Percentiles rank a stretch among this genome's conserved stretches.
Evolutionary conservation across 371 early-diverging fungal species (phyloP).

Genomic region (Nosema muscidifuracis): DNA sequence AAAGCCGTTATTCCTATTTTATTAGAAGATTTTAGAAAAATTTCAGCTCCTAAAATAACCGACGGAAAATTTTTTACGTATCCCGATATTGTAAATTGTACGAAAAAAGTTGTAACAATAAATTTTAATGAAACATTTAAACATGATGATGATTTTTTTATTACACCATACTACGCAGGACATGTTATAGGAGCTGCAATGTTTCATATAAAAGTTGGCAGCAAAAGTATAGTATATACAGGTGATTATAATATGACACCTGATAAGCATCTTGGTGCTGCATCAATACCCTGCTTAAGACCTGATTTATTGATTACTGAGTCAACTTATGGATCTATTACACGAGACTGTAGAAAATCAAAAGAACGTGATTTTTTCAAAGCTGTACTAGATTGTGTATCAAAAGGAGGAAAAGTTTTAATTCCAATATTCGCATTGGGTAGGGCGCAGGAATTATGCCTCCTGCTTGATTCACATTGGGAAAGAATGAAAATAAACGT

Average conservation of each 20-base stretch:
- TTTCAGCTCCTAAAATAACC: slow-evolving; percentile 70
- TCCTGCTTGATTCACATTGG: slow-evolving; percentile 84
- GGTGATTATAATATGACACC: slow-evolving; percentile 95
- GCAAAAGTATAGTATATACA: slow-evolving; percentile 73
- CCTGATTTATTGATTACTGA: slow-evolving; percentile 86
- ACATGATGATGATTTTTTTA: slow-evolving; percentile 55
- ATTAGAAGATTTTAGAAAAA: slow-evolving; percentile 79
- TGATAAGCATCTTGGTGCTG: slow-evolving; percentile 81
- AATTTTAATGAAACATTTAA: slow-evolving; percentile 66
- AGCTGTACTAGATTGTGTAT: slow-evolving; percentile 76
- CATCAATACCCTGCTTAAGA: slow-evolving; percentile 77
- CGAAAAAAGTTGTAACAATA: slow-evolving; percentile 78
- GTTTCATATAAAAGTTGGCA: slow-evolving; percentile 71
- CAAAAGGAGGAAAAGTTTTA: slow-evolving; percentile 78
- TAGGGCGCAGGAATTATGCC: slow-evolving; percentile 84
- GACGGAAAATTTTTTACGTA: slow-evolving; percentile 48
- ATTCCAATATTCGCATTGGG: slow-evolving; percentile 90
- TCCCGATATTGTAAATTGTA: slow-evolving; percentile 73
- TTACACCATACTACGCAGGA: slow-evolving; percentile 86
- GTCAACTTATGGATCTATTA: slow-evolving; percentile 83
- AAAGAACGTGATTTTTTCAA: slow-evolving; percentile 81
- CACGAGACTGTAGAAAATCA: slow-evolving; percentile 79
- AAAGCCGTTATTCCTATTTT: slow-evolving; percentile 81
- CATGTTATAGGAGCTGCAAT: slow-evolving; percentile 95
- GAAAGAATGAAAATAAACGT: slow-evolving; percentile 75